phyloP scores from a whole-genome alignment of 768 basidiomycete genomes.

The Mrakia frigida region DNA sequence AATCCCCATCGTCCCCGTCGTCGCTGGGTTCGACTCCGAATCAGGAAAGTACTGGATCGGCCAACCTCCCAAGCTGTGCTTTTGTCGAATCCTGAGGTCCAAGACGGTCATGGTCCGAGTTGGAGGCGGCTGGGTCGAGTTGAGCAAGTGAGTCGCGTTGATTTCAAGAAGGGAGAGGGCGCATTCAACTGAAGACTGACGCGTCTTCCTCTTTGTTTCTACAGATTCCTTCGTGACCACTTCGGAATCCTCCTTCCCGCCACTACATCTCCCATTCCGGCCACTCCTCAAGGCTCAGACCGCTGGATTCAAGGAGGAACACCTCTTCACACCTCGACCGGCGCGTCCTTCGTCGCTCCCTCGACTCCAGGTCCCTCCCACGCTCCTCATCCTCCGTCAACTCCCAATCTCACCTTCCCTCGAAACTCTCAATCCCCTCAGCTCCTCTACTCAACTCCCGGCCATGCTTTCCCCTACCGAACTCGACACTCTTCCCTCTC shows the following conservation, averaged over 20 bases:
- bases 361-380: slow-evolving; percentile 1
- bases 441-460: neutral
- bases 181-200: neutral
- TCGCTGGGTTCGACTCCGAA: slow-evolving; percentile 15
- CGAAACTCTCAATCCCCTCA: slow-evolving; percentile 9
- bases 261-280: neutral
- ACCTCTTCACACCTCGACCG: neutral
- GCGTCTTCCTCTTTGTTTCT: neutral
- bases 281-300: neutral
- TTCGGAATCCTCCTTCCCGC: slow-evolving; percentile 19
- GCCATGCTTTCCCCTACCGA: neutral
- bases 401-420: slow-evolving; percentile 7
- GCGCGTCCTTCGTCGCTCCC: neutral
- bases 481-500: neutral
- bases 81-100: slow-evolving; percentile 27
- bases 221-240: slow-evolving; percentile 27
- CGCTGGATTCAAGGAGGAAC: slow-evolving; percentile 11
- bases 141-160: slow-evolving; percentile 22
- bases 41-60: slow-evolving; percentile 33
- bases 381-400: neutral
- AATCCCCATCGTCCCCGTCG: slow-evolving; percentile 27
- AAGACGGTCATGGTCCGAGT: slow-evolving; percentile 33
- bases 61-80: slow-evolving; percentile 31
- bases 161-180: neutral
- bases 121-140: slow-evolving; percentile 32